These are phyloP conservation scores for Thozetella sp. DNA, from an alignment of 495 filamentous ascomycete genomes.

Conservation along the genomic window DNA sequence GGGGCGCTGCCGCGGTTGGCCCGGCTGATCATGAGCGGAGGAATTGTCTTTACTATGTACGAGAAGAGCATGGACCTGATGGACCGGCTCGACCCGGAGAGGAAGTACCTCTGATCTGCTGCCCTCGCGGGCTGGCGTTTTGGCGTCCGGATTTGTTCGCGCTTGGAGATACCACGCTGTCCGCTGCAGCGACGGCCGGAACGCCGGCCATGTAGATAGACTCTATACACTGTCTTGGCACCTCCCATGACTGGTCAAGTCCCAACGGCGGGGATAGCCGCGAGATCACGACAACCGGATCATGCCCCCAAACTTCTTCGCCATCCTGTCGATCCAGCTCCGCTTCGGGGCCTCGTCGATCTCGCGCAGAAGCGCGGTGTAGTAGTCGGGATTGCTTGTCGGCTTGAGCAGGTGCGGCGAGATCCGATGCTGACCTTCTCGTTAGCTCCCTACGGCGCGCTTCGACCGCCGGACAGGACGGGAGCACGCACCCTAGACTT, in stretches of 20 bases:
- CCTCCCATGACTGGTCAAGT: constrained; percentile 2
- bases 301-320: constrained; percentile 64
- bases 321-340: constrained; percentile 54
- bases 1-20: constrained; percentile 86
- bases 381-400: constrained; percentile 75
- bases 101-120: constrained; percentile 69
- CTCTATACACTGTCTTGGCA: background rate
- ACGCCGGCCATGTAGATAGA: too few species aligned
- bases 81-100: constrained; percentile 79
- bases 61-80: constrained; percentile 95
- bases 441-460: background rate
- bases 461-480: background rate
- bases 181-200: background rate
- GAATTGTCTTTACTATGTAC: constrained; percentile 99
- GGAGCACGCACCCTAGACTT: constrained; percentile 49
- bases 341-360: constrained; percentile 70
- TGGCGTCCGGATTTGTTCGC: background rate
- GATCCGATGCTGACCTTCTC: constrained; percentile 59
- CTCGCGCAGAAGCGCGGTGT: constrained; percentile 70
- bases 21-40: constrained; percentile 84
- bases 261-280: background rate
- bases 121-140: constrained; percentile 4
- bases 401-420: constrained; percentile 63
- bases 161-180: background rate
- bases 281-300: constrained; percentile 50